Evolutionary conservation across 2,329 filamentous ascomycete genomes (phyloP), one percentile per base, ranked within the genome.

Genomic region (Pseudogymnoascus sp.): DNA sequence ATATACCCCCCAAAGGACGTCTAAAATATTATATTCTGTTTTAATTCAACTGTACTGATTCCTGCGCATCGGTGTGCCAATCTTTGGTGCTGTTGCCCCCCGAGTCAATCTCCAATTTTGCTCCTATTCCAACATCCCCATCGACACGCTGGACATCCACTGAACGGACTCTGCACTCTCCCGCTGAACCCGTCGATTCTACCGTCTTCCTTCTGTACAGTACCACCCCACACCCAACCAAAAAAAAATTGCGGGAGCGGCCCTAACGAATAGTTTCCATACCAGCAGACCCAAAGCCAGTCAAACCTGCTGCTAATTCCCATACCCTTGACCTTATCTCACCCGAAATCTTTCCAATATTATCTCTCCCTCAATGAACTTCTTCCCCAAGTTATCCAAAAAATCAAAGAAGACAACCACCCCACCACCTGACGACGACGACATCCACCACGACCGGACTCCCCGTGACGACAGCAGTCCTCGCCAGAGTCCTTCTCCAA

Each of bases 341-440:
- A 28, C 57, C 57, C 57, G 33, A 58, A 58, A 38, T 58, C 30
- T 58, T 58, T 58, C 20, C 37, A 47, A n/a, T 50, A n/a, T 50
- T 18, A 41, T 60, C 35, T 25, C 22, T 25, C 28, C 59, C 62
- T 60, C 61, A 69, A 71, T 71, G 70, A 70, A 71, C 67, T 66
- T 72, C 71, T 71, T 72, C 65, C 70, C 69, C 50, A 72, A 71
- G 64, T 65, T 68, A 58, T 64, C 68, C 53, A 72, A 70, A 65
- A 73, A 72, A 66, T 60, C 69, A n/a, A 71, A 70, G 63, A 70
- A 71, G 64, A 60, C 66, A 25, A 41, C 67, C 43, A 60, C 64
- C 43, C 66, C 62, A 58, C 67, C 68, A 63, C 68, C 71, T 60
- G 68, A 69, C 39, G 47, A 61, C 38, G 60, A 60, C 61, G 14